A percentile compares a stretch with the other conserved stretches of the same genome.
phyloP scores from a whole-genome alignment of 305 asterid genomes.

The Coffea humblotiana region DNA sequence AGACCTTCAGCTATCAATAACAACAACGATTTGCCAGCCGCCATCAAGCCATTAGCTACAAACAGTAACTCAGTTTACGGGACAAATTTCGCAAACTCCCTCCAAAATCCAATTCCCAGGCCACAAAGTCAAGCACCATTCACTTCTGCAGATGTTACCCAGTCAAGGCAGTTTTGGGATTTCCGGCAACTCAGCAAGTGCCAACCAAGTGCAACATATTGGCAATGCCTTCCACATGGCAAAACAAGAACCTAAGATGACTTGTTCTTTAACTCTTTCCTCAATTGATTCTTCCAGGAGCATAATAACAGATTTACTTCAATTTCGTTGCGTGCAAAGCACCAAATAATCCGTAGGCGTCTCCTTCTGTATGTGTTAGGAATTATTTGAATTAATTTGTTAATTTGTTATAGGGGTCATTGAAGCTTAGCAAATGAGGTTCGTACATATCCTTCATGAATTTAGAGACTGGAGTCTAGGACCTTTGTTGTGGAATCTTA shows the following conservation, averaged over 20 bases:
- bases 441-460: background rate
- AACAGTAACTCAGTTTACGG: conserved; percentile 37
- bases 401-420: conserved; percentile 17
- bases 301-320: background rate
- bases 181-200: conserved; percentile 31
- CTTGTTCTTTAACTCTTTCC: conserved; percentile 31
- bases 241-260: conserved; percentile 41
- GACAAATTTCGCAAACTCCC: conserved; percentile 23
- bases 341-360: conserved; percentile 1
- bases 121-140: conserved; percentile 45
- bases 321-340: background rate
- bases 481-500: background rate
- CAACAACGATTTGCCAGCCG: conserved; percentile 18
- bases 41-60: conserved; percentile 47
- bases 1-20: conserved; percentile 38
- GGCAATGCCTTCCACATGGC: conserved; percentile 20
- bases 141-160: conserved; percentile 65
- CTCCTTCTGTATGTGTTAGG: conserved; percentile 20
- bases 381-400: conserved; percentile 15
- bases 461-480: background rate
- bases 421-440: conserved; percentile 6
- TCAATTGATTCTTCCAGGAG: conserved; percentile 11
- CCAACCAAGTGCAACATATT: conserved; percentile 43
- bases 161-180: conserved; percentile 37
- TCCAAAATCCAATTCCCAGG: conserved; percentile 33